Conservation (phyloP, 78 protist genomes). For the Dictyostelium firmibasis region DNA sequence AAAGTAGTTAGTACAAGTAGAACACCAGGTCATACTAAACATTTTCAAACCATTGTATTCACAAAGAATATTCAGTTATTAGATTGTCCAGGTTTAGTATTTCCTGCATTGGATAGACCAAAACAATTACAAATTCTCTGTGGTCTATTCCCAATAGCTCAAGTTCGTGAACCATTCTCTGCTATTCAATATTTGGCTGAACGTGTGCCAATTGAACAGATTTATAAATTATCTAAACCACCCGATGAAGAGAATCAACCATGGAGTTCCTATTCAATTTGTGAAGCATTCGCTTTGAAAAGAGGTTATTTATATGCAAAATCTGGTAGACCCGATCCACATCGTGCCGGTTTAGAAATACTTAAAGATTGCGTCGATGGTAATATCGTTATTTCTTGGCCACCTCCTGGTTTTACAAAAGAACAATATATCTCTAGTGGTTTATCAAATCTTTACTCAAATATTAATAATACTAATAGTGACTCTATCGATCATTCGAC, state of each 20-base stretch:
- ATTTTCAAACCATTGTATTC: slow-evolving; percentile 89
- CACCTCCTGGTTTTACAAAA: slow-evolving; percentile 61
- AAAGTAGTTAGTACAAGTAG: slow-evolving; percentile 84
- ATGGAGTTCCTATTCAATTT: slow-evolving; percentile 53
- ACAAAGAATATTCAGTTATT: slow-evolving; percentile 71
- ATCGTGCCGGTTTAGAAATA: slow-evolving; percentile 71
- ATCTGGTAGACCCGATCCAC: slow-evolving; percentile 68
- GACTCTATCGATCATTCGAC: neutral
- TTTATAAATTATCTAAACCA: slow-evolving; percentile 65
- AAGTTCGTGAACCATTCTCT: slow-evolving; percentile 89
- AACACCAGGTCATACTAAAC: slow-evolving; percentile 97
- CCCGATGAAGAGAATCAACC: slow-evolving; percentile 12
- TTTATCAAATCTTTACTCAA: neutral
- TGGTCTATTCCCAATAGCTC: slow-evolving; percentile 93
- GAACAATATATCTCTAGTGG: neutral
- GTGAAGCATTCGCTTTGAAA: slow-evolving; percentile 71
- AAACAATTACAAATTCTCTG: slow-evolving; percentile 85
- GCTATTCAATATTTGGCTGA: slow-evolving; percentile 85
- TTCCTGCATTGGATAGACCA: slow-evolving; percentile 89
- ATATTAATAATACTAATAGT: neutral
- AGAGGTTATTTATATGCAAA: slow-evolving; percentile 69
- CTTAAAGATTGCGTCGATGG: slow-evolving; percentile 78
- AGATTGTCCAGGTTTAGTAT: slow-evolving; percentile 95
- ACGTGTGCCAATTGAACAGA: slow-evolving; percentile 76
- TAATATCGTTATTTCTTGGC: slow-evolving; percentile 61